phyloP scores from a whole-genome alignment of 2,329 filamentous ascomycete genomes.

The Epichloe sp. region DNA sequence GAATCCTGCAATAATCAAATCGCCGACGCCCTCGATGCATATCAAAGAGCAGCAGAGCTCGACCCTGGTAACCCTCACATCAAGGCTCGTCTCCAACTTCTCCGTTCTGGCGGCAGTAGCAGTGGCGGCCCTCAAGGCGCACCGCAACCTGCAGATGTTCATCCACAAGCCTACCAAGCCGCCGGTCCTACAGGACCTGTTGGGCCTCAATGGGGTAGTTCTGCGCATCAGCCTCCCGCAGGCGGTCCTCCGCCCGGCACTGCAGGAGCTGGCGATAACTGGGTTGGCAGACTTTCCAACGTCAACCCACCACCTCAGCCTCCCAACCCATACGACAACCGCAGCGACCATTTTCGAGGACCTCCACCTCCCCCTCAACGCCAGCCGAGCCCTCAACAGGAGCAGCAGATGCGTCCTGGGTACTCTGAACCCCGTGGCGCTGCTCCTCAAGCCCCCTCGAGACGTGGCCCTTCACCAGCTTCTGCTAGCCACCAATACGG shows the following conservation, averaged over 20 bases:
- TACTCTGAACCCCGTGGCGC: slow-evolving; percentile 38
- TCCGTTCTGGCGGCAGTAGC: slow-evolving; percentile 67
- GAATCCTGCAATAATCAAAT: slow-evolving; percentile 99
- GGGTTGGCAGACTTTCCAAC: slow-evolving; percentile 58
- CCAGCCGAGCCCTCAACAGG: slow-evolving; percentile 64
- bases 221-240: slow-evolving; percentile 41
- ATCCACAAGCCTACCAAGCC: slow-evolving; percentile 85
- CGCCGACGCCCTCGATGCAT: slow-evolving; percentile 87
- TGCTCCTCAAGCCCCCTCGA: slow-evolving; percentile 25
- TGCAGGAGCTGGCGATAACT: slow-evolving; percentile 39
- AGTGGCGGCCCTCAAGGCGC: slow-evolving; percentile 60
- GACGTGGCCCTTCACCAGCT: slow-evolving; percentile 36
- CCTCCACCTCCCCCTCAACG: slow-evolving; percentile 54
- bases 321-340: slow-evolving; percentile 70
- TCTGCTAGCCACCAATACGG: slow-evolving; percentile 29
- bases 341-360: slow-evolving; percentile 49
- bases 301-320: slow-evolving; percentile 65
- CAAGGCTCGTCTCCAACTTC: slow-evolving; percentile 80
- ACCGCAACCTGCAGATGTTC: slow-evolving; percentile 89
- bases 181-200: slow-evolving; percentile 69
- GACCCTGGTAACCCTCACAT: slow-evolving; percentile 91
- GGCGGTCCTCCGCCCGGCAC: slow-evolving; percentile 51
- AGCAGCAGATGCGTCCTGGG: slow-evolving; percentile 41
- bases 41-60: slow-evolving; percentile 85
- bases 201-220: slow-evolving; percentile 80